Evolutionary conservation across 116 monocot genomes (phyloP).

Genomic region (Phalaenopsis hybrid): DNA sequence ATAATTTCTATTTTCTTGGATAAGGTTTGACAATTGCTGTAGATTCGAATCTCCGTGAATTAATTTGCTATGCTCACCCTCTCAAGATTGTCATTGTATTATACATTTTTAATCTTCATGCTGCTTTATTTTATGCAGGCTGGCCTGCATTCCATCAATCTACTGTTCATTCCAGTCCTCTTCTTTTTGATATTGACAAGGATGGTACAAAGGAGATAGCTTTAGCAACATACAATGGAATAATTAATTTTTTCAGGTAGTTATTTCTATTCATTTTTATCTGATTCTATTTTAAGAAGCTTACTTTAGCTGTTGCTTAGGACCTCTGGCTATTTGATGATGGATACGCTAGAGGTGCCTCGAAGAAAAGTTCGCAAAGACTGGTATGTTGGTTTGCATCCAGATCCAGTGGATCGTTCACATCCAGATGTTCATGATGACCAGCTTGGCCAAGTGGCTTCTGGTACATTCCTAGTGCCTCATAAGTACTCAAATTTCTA

Average conservation of each 20-base stretch:
- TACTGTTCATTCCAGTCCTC: constrained; percentile 87
- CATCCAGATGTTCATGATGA: constrained; percentile 94
- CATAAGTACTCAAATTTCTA: background rate
- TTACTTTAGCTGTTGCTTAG: constrained; percentile 34
- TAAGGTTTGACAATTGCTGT: background rate
- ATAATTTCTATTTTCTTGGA: background rate
- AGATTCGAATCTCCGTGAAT: background rate
- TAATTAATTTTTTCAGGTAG: constrained; percentile 92
- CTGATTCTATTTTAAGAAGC: background rate
- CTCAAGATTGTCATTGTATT: constrained; percentile 6
- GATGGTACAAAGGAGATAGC: constrained; percentile 92
- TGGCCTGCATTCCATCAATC: constrained; percentile 99
- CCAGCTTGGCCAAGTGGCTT: constrained; percentile 37
- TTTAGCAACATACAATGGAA: constrained; percentile 95
- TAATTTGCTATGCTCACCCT: background rate
- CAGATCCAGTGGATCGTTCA: constrained; percentile 83
- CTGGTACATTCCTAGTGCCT: constrained; percentile 25
- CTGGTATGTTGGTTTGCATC: constrained; percentile 91
- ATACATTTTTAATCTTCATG: background rate
- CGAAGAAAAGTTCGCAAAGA: constrained; percentile 80
- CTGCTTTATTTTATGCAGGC: constrained; percentile 35
- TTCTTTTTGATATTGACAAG: constrained; percentile 95
- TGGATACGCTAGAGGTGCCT: constrained; percentile 93
- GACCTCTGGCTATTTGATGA: constrained; percentile 91
- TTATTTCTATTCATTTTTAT: background rate